These are phyloP conservation scores for Pyronema omphalodes DNA, from an alignment of 495 filamentous ascomycete genomes.

Conservation along the genomic window DNA sequence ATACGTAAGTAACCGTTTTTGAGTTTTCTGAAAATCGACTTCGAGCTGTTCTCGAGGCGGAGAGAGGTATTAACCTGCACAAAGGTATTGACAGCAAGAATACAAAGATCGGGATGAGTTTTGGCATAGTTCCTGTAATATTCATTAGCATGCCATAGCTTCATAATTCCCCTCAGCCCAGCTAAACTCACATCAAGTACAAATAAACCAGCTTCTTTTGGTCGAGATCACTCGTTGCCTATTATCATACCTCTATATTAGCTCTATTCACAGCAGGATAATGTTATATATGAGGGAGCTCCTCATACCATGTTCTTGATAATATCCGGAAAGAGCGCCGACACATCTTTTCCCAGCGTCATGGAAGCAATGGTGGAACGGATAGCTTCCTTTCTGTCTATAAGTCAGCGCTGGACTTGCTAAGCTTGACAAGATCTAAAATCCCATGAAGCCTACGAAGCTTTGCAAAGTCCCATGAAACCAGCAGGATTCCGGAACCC, in stretches of 20 bases:
- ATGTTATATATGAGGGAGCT: neutral
- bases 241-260: neutral
- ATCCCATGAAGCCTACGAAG: neutral
- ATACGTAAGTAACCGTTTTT: neutral
- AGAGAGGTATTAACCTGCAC: conserved; percentile 39
- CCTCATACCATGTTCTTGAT: conserved; percentile 67
- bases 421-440: too few relatives aligned
- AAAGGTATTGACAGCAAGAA: conserved; percentile 97
- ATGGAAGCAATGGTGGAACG: conserved; percentile 99
- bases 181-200: conserved; percentile 88
- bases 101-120: conserved; percentile 96
- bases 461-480: too few relatives aligned
- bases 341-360: conserved; percentile 97
- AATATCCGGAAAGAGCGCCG: conserved; percentile 90
- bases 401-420: neutral
- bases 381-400: conserved; percentile 76
- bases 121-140: conserved; percentile 88
- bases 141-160: conserved; percentile 3
- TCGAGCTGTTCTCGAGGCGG: neutral
- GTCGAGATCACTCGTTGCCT: conserved; percentile 74
- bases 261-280: neutral
- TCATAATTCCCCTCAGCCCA: too few relatives aligned
- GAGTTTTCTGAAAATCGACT: neutral
- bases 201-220: conserved; percentile 99
- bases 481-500: neutral